Percentiles rank a stretch among this genome's conserved stretches.
These are phyloP conservation scores for Caryopteris hybrid DNA, from an alignment of 305 asterid species.

Conservation along the genomic window DNA sequence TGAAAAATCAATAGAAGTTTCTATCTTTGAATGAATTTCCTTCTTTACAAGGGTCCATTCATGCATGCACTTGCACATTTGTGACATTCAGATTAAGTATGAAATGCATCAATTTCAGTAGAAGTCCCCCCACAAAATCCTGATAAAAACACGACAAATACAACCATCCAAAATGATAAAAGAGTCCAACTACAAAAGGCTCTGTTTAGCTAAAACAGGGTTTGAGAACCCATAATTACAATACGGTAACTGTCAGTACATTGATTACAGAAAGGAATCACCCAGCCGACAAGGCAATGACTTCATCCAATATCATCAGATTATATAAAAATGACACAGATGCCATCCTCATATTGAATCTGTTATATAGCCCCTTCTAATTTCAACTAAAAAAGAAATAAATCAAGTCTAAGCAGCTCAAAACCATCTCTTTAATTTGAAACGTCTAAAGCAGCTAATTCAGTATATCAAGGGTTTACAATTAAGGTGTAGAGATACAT, in stretches of 20 bases:
- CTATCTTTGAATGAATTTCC: background rate
- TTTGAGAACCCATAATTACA: slow-evolving; percentile 10
- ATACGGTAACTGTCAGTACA: slow-evolving; percentile 10
- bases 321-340: slow-evolving; percentile 6
- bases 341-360: slow-evolving; percentile 15
- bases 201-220: background rate
- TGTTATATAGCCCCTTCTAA: slow-evolving; percentile 1
- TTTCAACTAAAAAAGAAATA: background rate
- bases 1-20: background rate
- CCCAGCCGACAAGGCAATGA: slow-evolving; percentile 5
- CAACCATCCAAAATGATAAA: slow-evolving; percentile 2
- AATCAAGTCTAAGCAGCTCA: slow-evolving; percentile 15
- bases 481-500: slow-evolving; percentile 1
- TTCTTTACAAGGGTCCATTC: background rate
- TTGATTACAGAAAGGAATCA: slow-evolving; percentile 12
- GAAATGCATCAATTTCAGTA: background rate
- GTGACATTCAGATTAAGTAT: background rate
- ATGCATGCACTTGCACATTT: background rate
- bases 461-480: slow-evolving; percentile 10
- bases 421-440: slow-evolving; percentile 14
- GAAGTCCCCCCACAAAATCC: background rate
- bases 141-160: background rate
- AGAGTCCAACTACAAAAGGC: background rate
- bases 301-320: background rate
- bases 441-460: slow-evolving; percentile 8